These are phyloP conservation scores for Lodderomyces orthopsilosis DNA, from an alignment of 1,139 yeast genomes.

Conservation along the genomic window DNA sequence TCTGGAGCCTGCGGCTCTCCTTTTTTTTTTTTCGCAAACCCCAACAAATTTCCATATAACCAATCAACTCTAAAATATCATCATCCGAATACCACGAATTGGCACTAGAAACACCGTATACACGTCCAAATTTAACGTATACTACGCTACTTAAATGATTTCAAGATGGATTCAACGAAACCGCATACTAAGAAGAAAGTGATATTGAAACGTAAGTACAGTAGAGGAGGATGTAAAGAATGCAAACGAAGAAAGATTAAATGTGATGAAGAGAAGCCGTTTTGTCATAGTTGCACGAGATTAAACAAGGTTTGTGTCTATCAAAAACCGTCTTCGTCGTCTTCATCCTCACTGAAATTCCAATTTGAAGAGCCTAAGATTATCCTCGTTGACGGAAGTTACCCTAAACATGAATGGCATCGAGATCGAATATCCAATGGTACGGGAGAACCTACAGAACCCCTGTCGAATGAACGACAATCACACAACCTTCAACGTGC, in stretches of 20 bases:
- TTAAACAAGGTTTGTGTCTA: conserved; percentile 50
- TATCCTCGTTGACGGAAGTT: neutral
- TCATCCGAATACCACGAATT: too few species aligned
- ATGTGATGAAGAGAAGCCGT: conserved; percentile 36
- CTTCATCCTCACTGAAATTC: conserved; percentile 23
- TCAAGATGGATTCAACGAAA: neutral
- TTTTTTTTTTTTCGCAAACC: too few species aligned
- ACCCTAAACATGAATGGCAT: neutral
- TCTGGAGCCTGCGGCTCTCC: too few species aligned
- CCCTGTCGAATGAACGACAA: too few species aligned
- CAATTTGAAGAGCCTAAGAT: conserved; percentile 15
- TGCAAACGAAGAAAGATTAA: conserved; percentile 64
- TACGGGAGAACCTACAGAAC: neutral
- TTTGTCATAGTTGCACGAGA: conserved; percentile 43
- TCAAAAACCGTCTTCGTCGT: conserved; percentile 20
- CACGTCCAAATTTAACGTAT: too few species aligned
- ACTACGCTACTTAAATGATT: neutral
- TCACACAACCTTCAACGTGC: neutral
- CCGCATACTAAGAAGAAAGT: conserved; percentile 2
- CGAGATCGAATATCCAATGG: neutral
- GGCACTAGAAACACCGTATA: too few species aligned
- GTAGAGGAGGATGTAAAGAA: conserved; percentile 61
- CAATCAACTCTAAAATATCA: too few species aligned
- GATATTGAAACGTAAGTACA: conserved; percentile 47
- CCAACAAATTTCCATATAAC: too few species aligned